These are phyloP conservation scores for Penicillium sclerotiorum DNA, from an alignment of 2,329 filamentous ascomycete species.

Conservation along the genomic window DNA sequence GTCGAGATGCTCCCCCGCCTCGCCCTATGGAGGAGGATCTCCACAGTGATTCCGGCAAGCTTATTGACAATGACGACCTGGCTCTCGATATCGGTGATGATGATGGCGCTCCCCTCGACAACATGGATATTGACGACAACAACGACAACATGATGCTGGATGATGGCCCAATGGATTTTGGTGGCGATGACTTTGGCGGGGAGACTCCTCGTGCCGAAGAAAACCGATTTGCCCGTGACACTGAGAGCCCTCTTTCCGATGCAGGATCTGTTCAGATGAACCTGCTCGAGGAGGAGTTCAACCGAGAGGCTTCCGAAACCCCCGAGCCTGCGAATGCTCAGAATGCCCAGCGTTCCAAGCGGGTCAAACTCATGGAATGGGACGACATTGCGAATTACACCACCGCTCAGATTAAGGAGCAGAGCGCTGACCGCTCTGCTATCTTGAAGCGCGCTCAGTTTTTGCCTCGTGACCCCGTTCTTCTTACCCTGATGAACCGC, in stretches of 20 bases:
- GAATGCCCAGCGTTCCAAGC: constrained; percentile 74
- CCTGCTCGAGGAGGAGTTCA: constrained; percentile 52
- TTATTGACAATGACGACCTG: constrained; percentile 59
- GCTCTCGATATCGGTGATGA: constrained; percentile 51
- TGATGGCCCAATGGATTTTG: constrained; percentile 57
- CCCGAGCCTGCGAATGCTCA: constrained; percentile 59
- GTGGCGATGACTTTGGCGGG: constrained; percentile 60
- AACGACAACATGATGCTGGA: constrained; percentile 61
- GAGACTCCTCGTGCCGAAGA: constrained; percentile 52
- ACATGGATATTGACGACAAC: constrained; percentile 39
- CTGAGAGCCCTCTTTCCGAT: constrained; percentile 70
- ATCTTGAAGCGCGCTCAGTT: constrained; percentile 83
- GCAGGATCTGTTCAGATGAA: constrained; percentile 66
- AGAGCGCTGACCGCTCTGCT: constrained; percentile 81
- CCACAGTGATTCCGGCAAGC: constrained; percentile 65
- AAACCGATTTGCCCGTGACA: constrained; percentile 61
- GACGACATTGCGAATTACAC: constrained; percentile 80
- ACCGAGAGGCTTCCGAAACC: constrained; percentile 18
- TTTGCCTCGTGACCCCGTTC: constrained; percentile 80
- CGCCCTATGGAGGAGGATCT: constrained; percentile 60
- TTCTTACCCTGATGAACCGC: constrained; percentile 86
- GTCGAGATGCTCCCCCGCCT: constrained; percentile 77
- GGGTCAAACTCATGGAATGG: constrained; percentile 78
- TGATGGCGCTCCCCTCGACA: constrained; percentile 47
- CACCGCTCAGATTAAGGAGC: constrained; percentile 76